Conservation (phyloP, 306 rosid species). For the Ziziphus jujuba region DNA sequence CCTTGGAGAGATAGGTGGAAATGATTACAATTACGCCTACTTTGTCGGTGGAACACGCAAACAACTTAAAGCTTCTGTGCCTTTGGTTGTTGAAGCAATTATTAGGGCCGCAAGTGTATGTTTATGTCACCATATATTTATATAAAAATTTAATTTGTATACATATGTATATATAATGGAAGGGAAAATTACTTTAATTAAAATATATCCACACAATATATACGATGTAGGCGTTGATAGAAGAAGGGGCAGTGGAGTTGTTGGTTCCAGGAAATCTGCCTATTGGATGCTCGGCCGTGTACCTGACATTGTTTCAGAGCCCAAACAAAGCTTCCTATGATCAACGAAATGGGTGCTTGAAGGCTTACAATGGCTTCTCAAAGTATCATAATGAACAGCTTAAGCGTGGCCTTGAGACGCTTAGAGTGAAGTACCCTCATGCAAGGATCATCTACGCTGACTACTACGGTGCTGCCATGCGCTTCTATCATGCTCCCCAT, state of each 20-base stretch:
- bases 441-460: constrained; percentile 61
- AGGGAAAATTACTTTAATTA: too few species aligned
- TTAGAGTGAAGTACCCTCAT: constrained; percentile 43
- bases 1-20: constrained; percentile 84
- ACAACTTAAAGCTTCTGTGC: constrained; percentile 43
- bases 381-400: constrained; percentile 54
- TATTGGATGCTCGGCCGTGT: constrained; percentile 57
- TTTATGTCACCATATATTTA: background rate
- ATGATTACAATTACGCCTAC: constrained; percentile 62
- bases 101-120: constrained; percentile 43
- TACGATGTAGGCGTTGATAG: constrained; percentile 48
- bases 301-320: constrained; percentile 44
- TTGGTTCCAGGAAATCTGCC: constrained; percentile 76
- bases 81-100: constrained; percentile 48
- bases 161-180: too few species aligned
- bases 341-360: constrained; percentile 55
- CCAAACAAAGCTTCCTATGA: constrained; percentile 41
- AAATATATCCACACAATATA: too few species aligned
- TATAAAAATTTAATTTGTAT: too few species aligned
- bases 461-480: constrained; percentile 55
- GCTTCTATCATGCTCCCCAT: constrained; percentile 44
- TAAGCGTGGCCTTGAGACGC: constrained; percentile 30
- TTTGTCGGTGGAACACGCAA: constrained; percentile 39
- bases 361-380: constrained; percentile 48
- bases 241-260: constrained; percentile 61